Evolutionary conservation across 2,329 filamentous ascomycete genomes (phyloP), one percentile per base, ranked within the genome.

Genomic region (Atkinsonella texensis): DNA sequence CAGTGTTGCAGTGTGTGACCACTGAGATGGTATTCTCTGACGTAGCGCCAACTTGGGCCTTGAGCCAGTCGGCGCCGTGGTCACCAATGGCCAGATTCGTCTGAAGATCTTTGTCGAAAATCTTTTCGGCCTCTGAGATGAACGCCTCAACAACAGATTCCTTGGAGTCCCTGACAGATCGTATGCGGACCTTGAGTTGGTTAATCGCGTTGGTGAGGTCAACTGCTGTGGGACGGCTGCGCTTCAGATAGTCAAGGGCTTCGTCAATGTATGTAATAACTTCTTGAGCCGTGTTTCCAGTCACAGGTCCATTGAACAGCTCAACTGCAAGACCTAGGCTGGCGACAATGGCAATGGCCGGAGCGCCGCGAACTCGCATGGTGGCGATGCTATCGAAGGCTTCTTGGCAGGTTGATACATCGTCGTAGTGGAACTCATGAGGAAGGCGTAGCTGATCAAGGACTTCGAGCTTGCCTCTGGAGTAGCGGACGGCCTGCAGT

Each of bases 301-400:
- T 67, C 9, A 63, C 55, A 2, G 65, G 52, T 53, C 76, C 76
- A 8, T 79, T 77, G 48, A 81, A 73, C 9, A 97, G 70, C 66
- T 97, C 91, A 9, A 95, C 87, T 1, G 89, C 90, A 38, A 96
- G 79, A 2, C 87, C 84, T 35, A 98, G 78, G 18, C 87, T 87
- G 20, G 93, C 93, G n/a, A 98, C 93, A 57, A 98, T 97, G 44
- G 93, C 93, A 66, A 98, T 98, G 45, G 93, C 93, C 0, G 93
- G 93, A 5, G 93, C 93, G 35, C 69, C 88, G 61, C 87, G 81
- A 7, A 84, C 81, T 47, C 82, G 72, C 87, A 93, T 93, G 15
- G 85, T 77, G 60, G 81, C 83, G 70, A 93, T 93, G 60, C 85
- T 87, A 65, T 89, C 83, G 70, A 88, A 93, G 39, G 85, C 87